These are phyloP conservation scores for Leccinum obscurum DNA, from an alignment of 768 basidiomycete genomes.

Conservation along the genomic window DNA sequence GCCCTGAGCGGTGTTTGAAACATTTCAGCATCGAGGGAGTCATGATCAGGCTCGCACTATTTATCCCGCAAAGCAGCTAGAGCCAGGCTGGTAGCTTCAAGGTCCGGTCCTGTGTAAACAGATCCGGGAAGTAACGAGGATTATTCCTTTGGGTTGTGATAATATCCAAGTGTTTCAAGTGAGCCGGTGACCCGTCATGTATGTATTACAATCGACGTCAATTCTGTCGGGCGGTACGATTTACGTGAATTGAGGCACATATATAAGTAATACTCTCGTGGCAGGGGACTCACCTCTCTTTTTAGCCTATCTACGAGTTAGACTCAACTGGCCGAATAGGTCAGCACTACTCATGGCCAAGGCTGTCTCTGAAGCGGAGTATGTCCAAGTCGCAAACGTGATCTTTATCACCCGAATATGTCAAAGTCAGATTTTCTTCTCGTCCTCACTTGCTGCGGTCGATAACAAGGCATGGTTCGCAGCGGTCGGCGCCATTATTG, in stretches of 20 bases:
- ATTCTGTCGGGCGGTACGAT: not conserved
- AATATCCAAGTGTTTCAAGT: not conserved
- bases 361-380: not conserved
- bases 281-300: not conserved
- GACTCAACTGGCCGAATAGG: not conserved
- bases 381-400: not conserved
- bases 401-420: constrained; percentile 11
- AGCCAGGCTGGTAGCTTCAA: not conserved
- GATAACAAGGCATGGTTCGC: constrained; percentile 1
- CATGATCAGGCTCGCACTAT: too few species aligned
- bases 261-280: not conserved
- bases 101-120: not conserved
- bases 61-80: too few species aligned
- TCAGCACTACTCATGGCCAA: not conserved
- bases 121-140: not conserved
- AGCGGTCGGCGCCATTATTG: constrained; percentile 10
- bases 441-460: not conserved
- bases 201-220: too few species aligned
- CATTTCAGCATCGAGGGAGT: not conserved
- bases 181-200: not conserved
- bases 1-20: not conserved
- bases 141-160: not conserved
- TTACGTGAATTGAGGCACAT: not conserved
- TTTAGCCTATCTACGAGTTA: too few species aligned
- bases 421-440: constrained; percentile 9